Evolutionary conservation across 805 yeast genomes (phyloP).

Genomic region (Lipomyces sp.): DNA sequence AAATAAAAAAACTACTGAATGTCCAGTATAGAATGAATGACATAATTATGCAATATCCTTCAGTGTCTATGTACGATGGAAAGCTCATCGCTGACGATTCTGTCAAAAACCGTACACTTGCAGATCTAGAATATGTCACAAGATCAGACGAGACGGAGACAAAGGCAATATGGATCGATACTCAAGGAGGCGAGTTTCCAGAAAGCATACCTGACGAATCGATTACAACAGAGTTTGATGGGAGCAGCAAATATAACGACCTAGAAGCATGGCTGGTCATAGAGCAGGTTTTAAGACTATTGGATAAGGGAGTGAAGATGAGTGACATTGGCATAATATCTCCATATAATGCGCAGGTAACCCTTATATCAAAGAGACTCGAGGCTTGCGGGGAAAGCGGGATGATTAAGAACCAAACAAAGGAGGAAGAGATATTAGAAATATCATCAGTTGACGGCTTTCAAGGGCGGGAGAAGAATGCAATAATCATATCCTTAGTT

Average conservation of each 20-base stretch:
- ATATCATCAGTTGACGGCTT: constrained; percentile 93
- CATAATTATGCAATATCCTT: constrained; percentile 77
- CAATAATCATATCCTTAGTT: constrained; percentile 77
- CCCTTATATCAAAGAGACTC: constrained; percentile 57
- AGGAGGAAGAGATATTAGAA: constrained; percentile 57
- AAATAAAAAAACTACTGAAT: constrained; percentile 63
- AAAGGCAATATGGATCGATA: constrained; percentile 83
- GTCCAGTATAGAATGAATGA: constrained; percentile 88
- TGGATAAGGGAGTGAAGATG: constrained; percentile 58
- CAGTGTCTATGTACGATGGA: constrained; percentile 65
- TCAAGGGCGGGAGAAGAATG: constrained; percentile 94
- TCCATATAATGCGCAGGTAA: constrained; percentile 89
- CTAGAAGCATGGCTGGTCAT: constrained; percentile 70
- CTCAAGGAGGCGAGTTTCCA: constrained; percentile 84
- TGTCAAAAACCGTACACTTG: constrained; percentile 56
- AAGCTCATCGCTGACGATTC: constrained; percentile 64
- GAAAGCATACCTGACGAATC: constrained; percentile 56
- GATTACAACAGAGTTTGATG: constrained; percentile 33
- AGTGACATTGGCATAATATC: constrained; percentile 80
- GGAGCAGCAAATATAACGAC: constrained; percentile 70
- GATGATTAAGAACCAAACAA: constrained; percentile 38
- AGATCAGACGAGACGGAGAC: constrained; percentile 60
- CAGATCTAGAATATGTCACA: constrained; percentile 59
- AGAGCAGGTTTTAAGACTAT: constrained; percentile 59
- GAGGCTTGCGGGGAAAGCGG: constrained; percentile 42